Conservation (phyloP, 2,329 filamentous ascomycete genomes). For the Diaporthe caulivora region DNA sequence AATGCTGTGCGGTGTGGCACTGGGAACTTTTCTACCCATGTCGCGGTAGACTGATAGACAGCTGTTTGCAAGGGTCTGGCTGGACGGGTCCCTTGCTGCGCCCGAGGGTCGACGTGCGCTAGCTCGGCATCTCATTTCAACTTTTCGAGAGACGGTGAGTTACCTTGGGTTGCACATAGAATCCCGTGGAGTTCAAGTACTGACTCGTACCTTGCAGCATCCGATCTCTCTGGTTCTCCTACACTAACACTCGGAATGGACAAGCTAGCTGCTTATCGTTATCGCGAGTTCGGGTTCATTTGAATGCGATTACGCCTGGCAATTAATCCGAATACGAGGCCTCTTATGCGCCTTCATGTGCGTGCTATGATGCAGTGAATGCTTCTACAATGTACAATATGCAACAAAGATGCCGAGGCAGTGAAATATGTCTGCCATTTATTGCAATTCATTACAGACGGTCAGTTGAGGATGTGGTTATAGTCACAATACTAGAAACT, state of each 20-base stretch:
- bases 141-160: not conserved
- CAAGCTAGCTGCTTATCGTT: not conserved
- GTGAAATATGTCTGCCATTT: too few relatives aligned
- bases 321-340: slow-evolving; percentile 23
- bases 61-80: slow-evolving; percentile 30
- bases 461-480: too few relatives aligned
- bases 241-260: not conserved
- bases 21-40: slow-evolving; percentile 35
- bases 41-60: slow-evolving; percentile 22
- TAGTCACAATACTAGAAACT: too few relatives aligned
- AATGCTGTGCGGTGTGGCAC: slow-evolving; percentile 35
- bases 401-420: not conserved
- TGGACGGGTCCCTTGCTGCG: slow-evolving; percentile 32
- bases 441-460: too few relatives aligned
- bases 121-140: slow-evolving; percentile 27
- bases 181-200: not conserved
- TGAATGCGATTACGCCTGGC: not conserved
- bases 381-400: not conserved
- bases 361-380: not conserved
- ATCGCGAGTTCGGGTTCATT: slow-evolving; percentile 21
- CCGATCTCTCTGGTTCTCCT: not conserved
- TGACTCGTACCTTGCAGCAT: not conserved
- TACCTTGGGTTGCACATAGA: not conserved
- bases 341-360: not conserved
- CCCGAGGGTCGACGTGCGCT: slow-evolving; percentile 30